phyloP scores from a whole-genome alignment of 23 red algal genomes.

The Agarophyton chilense region DNA sequence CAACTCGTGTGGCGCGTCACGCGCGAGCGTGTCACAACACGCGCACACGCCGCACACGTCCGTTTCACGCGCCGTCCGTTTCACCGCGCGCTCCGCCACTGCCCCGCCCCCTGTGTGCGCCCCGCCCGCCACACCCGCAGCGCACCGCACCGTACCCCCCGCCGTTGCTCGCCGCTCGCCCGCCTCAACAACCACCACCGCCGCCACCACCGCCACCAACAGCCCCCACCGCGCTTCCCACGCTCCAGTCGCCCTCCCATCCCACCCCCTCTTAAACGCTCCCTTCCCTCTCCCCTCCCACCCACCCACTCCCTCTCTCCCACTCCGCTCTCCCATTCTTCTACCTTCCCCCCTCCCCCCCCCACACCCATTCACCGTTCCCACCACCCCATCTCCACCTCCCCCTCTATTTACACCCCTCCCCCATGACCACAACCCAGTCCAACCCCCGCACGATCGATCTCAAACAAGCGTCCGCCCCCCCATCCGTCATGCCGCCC shows the following conservation, averaged over 20 bases:
- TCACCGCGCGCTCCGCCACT: not conserved
- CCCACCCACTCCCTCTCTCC: not conserved
- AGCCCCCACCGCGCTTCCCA: not conserved
- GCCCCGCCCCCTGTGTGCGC: not conserved
- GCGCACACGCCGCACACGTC: not conserved
- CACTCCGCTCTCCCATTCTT: not conserved
- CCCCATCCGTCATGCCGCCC: not conserved
- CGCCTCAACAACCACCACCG: constrained; percentile 16
- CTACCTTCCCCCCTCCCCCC: not conserved
- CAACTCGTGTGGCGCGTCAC: not conserved
- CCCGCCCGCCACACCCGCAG: not conserved
- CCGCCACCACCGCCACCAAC: constrained; percentile 20
- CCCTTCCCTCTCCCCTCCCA: not conserved
- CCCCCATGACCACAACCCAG: not conserved
- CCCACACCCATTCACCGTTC: not conserved
- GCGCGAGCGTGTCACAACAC: not conserved
- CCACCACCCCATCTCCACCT: not conserved
- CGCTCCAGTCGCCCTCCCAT: not conserved
- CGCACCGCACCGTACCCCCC: too few relatives aligned
- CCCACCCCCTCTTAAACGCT: not conserved
- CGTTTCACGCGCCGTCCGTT: constrained; percentile 16
- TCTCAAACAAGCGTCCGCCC: not conserved
- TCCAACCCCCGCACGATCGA: not conserved
- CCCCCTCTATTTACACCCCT: not conserved
- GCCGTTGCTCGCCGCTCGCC: not conserved